phyloP scores from a whole-genome alignment of 1,284 basidiomycete genomes.

The Cryptococcus depauperatus region DNA sequence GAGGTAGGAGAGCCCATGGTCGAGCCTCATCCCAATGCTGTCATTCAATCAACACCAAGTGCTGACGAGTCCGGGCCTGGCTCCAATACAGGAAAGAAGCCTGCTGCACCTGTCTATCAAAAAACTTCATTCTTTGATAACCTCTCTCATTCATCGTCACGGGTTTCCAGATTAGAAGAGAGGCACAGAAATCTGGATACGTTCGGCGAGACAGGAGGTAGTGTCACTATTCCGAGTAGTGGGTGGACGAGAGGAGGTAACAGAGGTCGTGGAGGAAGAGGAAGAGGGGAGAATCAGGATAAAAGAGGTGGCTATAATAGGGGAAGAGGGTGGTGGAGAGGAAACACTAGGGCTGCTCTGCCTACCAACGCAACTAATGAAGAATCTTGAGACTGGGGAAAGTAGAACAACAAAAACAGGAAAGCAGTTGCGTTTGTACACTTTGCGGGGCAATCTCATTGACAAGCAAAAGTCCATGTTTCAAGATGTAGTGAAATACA shows the following conservation, averaged over 20 bases:
- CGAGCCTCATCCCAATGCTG: constrained; percentile 28
- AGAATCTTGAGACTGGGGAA: too few relatives aligned
- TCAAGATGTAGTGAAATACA: too few relatives aligned
- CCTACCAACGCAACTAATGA: too few relatives aligned
- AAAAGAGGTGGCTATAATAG: constrained; percentile 4
- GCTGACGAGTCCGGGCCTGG: neutral
- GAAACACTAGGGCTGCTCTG: too few relatives aligned
- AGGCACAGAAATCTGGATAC: constrained; percentile 40
- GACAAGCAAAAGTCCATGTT: too few relatives aligned
- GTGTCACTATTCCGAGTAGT: constrained; percentile 3
- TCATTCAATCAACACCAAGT: constrained; percentile 7
- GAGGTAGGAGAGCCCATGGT: constrained; percentile 8
- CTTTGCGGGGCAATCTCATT: too few relatives aligned
- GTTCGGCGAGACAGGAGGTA: constrained; percentile 40
- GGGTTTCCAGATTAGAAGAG: constrained; percentile 34
- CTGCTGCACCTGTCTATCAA: constrained; percentile 21
- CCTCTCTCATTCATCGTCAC: constrained; percentile 25
- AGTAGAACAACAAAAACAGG: too few relatives aligned
- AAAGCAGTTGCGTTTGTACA: too few relatives aligned
- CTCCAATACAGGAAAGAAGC: too few relatives aligned
- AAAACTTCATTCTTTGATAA: constrained; percentile 41
- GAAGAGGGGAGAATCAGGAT: too few relatives aligned
- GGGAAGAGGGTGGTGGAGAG: constrained; percentile 8
- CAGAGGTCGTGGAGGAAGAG: constrained; percentile 12
- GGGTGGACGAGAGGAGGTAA: constrained; percentile 6